Conservation (phyloP, 768 basidiomycete species). For the Candolleomyces efflorescens region DNA sequence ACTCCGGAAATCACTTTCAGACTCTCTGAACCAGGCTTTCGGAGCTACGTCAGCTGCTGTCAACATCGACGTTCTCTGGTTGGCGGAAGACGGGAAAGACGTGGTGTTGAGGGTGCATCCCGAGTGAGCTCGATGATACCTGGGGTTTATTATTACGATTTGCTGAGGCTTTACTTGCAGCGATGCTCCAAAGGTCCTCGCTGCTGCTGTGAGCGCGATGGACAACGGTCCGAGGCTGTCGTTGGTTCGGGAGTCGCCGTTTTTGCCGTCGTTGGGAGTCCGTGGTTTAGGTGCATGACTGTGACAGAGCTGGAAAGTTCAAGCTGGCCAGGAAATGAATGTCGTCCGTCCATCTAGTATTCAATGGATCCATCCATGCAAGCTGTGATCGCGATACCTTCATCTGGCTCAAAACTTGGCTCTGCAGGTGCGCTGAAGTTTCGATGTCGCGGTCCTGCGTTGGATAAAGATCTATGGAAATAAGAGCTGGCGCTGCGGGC, state of each 20-base stretch:
- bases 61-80: constrained; percentile 58
- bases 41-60: constrained; percentile 48
- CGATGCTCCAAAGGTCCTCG: constrained; percentile 30
- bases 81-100: constrained; percentile 35
- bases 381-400: too few species aligned
- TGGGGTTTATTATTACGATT: not conserved
- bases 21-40: constrained; percentile 49
- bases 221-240: constrained; percentile 5
- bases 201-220: constrained; percentile 11
- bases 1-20: constrained; percentile 52
- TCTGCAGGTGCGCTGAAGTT: too few species aligned
- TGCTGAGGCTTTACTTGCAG: constrained; percentile 12
- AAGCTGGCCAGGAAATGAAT: too few species aligned
- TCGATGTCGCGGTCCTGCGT: too few species aligned
- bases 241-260: constrained; percentile 34
- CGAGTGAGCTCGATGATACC: constrained; percentile 23
- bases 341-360: too few species aligned
- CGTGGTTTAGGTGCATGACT: not conserved
- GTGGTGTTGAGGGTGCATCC: constrained; percentile 37
- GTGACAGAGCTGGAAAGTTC: not conserved
- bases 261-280: constrained; percentile 32
- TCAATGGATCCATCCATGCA: too few species aligned
- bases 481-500: too few species aligned
- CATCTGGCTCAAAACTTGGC: too few species aligned
- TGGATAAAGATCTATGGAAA: too few species aligned